A percentile compares a stretch with the other conserved stretches of the same genome.
Evolutionary conservation across 305 asterid genomes (phyloP).

Genomic region (Ajuga reptans): DNA sequence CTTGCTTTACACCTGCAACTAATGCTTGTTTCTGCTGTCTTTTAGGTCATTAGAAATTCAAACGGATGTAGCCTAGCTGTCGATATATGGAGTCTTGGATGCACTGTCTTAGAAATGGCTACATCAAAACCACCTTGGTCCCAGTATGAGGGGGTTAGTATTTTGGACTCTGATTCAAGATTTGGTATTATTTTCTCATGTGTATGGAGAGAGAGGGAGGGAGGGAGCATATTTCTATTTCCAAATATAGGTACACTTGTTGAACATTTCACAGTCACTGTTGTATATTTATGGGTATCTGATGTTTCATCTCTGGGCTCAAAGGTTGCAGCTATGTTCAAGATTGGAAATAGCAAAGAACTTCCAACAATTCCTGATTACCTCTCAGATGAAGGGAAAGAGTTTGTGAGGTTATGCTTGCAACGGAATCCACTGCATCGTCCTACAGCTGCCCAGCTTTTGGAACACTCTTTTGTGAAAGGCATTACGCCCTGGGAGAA

Average conservation of each 20-base stretch:
- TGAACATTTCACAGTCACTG: neutral
- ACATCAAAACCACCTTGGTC: slow-evolving; percentile 96
- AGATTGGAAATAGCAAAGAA: slow-evolving; percentile 90
- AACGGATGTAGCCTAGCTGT: slow-evolving; percentile 88
- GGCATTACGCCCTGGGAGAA: slow-evolving; percentile 58
- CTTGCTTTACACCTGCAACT: slow-evolving; percentile 9
- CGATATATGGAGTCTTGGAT: slow-evolving; percentile 99
- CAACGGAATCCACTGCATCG: slow-evolving; percentile 75
- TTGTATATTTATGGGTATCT: slow-evolving; percentile 9
- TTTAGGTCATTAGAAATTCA: slow-evolving; percentile 74
- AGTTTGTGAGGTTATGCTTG: slow-evolving; percentile 79
- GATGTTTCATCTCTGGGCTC: slow-evolving; percentile 26
- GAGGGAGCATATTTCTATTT: too few species aligned
- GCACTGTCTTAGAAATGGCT: slow-evolving; percentile 98
- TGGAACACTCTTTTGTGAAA: slow-evolving; percentile 83
- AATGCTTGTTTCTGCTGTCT: slow-evolving; percentile 13
- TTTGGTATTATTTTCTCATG: neutral
- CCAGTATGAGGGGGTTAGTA: slow-evolving; percentile 92
- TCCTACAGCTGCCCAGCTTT: slow-evolving; percentile 72
- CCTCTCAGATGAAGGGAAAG: slow-evolving; percentile 85
- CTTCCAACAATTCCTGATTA: slow-evolving; percentile 82
- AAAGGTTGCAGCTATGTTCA: slow-evolving; percentile 97
- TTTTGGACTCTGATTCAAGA: slow-evolving; percentile 23
- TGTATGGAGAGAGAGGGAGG: neutral
- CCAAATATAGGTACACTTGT: neutral